These are phyloP conservation scores for Dentipellis sp. DNA, from an alignment of 768 basidiomycete genomes.

Conservation along the genomic window DNA sequence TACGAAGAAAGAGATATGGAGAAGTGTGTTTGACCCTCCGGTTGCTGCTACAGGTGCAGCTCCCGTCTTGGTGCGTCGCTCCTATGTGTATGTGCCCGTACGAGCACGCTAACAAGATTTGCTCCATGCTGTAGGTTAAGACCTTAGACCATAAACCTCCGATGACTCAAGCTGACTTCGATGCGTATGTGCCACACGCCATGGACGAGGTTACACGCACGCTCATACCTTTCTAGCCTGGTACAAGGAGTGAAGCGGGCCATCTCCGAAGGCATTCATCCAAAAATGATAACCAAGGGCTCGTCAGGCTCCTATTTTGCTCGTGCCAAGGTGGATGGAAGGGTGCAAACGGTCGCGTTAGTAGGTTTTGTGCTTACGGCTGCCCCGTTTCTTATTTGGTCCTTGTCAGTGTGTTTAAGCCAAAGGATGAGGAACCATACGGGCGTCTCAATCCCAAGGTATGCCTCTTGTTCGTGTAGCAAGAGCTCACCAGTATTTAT, in stretches of 20 bases:
- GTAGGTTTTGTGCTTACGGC: conserved; percentile 18
- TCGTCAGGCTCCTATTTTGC: conserved; percentile 90
- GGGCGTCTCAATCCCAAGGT: conserved; percentile 84
- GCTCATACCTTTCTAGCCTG: conserved; percentile 30
- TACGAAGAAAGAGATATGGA: conserved; percentile 65
- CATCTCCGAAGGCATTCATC: conserved; percentile 72
- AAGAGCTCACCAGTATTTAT: neutral
- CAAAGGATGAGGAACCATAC: conserved; percentile 87
- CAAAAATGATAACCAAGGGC: conserved; percentile 86
- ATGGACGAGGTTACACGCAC: neutral
- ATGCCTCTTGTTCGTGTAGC: neutral
- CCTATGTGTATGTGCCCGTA: neutral
- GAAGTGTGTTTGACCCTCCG: conserved; percentile 71
- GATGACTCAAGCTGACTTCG: conserved; percentile 67
- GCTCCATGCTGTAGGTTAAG: conserved; percentile 39
- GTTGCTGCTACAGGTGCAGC: conserved; percentile 26
- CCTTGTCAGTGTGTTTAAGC: conserved; percentile 70
- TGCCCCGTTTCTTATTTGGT: neutral
- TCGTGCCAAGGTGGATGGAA: conserved; percentile 69
- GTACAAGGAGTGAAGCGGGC: conserved; percentile 59
- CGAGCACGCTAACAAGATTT: neutral
- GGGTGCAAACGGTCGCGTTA: conserved; percentile 74
- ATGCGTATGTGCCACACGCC: conserved; percentile 40
- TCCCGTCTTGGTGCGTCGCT: conserved; percentile 28
- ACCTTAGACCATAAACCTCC: conserved; percentile 75